Base-by-base conservation (phyloP, 1,284 basidiomycete species). In the Inonotus hispidus region DNA sequence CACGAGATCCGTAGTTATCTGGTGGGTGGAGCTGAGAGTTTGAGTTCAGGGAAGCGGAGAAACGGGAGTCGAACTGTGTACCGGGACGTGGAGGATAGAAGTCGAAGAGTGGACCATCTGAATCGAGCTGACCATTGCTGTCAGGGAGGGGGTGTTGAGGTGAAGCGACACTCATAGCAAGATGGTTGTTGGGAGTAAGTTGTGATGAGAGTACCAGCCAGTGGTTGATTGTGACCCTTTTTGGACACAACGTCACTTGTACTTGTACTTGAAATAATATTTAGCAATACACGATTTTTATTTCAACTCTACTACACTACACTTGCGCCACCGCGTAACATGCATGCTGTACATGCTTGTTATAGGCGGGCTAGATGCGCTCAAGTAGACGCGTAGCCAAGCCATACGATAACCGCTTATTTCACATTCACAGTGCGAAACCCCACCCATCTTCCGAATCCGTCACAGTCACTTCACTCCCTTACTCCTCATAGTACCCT, bases 41-140 rank as follows among this genome's bases (percentile, higher is more conserved):
- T 27, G 61, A 55, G 52, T 19, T 55, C 38, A 50, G 38, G 25
- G 62, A 47, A 19, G 43, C 45, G 16, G 61, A 62, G 27, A 45
- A 39, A 21, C 58, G 62, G 1, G 58, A 16, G 46, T 63, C 58
- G 19, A 29, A 32, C 39, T 56, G 53, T 47, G 54, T 46, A 23
- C 55, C 58, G 14, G 32, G 25, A 43, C 29, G 35, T n/a, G 53
- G 61, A 8, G 62, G 62, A 37, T 63, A 58, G 47, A 52, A 63
- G 58, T 63, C 62, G 41, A 63, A 63, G 32, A 63, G 62, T 23
- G 62, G 62, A 37, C 62, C 62, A 23, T 63, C 62, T 27, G 39
- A 32, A 21, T 56, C 41, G 47, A 60, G 46, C 11, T 53, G 38
- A 23, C 41, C 32, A 32, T 47, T 41, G 52, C 43, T 50, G 53